phyloP scores from a whole-genome alignment of 495 filamentous ascomycete species.

The Viridothelium virens region DNA sequence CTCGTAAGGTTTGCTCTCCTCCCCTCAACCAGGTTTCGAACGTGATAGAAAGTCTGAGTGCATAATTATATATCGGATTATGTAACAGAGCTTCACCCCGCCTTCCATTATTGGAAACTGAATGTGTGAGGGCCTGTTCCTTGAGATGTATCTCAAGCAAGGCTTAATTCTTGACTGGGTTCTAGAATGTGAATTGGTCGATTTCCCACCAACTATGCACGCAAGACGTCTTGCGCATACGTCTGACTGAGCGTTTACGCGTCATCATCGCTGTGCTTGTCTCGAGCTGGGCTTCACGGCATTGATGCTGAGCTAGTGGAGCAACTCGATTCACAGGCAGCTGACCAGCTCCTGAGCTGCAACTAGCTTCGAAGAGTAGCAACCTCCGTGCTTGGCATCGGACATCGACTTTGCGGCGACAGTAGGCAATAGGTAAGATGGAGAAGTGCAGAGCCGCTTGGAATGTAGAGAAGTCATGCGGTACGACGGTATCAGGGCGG shows the following conservation, averaged over 20 bases:
- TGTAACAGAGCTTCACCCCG: background rate
- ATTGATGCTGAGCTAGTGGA: background rate
- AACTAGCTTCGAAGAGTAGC: slow-evolving; percentile 3
- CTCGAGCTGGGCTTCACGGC: background rate
- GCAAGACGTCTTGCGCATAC: background rate
- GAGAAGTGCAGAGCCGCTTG: background rate
- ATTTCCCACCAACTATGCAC: background rate
- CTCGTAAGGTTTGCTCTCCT: background rate
- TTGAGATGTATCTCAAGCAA: background rate
- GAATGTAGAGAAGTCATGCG: background rate
- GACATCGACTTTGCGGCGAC: background rate
- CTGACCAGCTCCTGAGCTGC: background rate
- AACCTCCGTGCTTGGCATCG: background rate
- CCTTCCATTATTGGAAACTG: background rate
- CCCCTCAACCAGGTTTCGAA: slow-evolving; percentile 1
- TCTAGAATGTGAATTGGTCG: background rate
- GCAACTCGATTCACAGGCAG: background rate
- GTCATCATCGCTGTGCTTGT: background rate
- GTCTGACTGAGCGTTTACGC: slow-evolving; percentile 1
- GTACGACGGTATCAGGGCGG: no score
- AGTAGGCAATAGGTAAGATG: background rate
- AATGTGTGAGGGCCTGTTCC: background rate
- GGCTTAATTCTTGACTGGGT: background rate
- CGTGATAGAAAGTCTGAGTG: background rate
- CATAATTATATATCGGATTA: background rate